These are phyloP conservation scores for Chamaenerion angustifolium DNA, from an alignment of 345 rosid species.

Conservation along the genomic window DNA sequence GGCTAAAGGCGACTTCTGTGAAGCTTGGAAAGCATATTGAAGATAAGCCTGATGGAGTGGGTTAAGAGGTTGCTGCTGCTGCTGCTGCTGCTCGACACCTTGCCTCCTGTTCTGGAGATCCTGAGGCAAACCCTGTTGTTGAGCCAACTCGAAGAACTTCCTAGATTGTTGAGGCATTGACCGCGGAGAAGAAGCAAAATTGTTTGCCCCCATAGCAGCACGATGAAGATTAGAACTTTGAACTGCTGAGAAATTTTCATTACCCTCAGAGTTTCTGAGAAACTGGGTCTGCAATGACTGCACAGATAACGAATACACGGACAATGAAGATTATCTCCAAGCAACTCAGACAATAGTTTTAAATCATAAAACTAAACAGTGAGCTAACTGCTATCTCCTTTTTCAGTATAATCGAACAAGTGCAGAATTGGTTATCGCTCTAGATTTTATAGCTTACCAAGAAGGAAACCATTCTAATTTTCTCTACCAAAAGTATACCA, in stretches of 20 bases:
- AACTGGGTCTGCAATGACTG: slow-evolving; percentile 57
- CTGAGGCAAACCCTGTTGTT: slow-evolving; percentile 54
- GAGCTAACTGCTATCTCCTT: too few relatives aligned
- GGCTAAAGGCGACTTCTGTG: slow-evolving; percentile 44
- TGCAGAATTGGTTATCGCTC: too few relatives aligned
- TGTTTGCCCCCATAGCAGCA: slow-evolving; percentile 44
- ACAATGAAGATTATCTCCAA: too few relatives aligned
- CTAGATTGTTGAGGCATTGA: slow-evolving; percentile 72
- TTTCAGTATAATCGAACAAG: too few relatives aligned
- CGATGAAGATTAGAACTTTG: slow-evolving; percentile 68
- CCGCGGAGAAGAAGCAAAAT: slow-evolving; percentile 45
- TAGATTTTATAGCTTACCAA: too few relatives aligned
- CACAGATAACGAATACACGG: slow-evolving; percentile 7
- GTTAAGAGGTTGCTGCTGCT: slow-evolving; percentile 14
- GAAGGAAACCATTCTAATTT: too few relatives aligned
- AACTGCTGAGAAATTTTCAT: slow-evolving; percentile 62
- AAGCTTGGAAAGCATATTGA: slow-evolving; percentile 58
- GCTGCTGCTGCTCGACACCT: slow-evolving; percentile 42
- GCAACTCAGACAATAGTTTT: too few relatives aligned
- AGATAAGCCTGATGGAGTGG: slow-evolving; percentile 81
- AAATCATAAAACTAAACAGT: too few relatives aligned
- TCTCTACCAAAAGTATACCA: too few relatives aligned
- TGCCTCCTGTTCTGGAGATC: slow-evolving; percentile 55
- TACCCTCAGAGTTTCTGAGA: slow-evolving; percentile 56
- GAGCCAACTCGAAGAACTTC: slow-evolving; percentile 62